These are phyloP conservation scores for Aspergillus fijiensis DNA, from an alignment of 2,329 filamentous ascomycete genomes.

Conservation along the genomic window DNA sequence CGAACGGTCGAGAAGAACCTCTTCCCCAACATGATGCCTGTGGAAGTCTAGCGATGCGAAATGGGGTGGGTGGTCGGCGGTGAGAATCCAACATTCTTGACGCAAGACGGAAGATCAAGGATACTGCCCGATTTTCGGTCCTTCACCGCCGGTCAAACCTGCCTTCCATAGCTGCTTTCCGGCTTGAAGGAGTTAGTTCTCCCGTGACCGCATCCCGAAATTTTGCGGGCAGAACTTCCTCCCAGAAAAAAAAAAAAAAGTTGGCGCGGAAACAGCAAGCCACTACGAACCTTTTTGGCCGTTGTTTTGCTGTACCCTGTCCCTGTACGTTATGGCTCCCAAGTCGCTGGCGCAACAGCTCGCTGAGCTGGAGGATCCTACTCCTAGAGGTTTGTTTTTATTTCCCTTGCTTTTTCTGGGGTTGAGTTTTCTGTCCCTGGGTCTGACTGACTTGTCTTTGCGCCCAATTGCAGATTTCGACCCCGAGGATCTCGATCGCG, in stretches of 20 bases:
- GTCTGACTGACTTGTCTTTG: not conserved
- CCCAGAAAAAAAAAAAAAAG: constrained; percentile 16
- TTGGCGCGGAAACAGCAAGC: constrained; percentile 21
- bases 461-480: constrained; percentile 65
- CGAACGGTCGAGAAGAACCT: constrained; percentile 58
- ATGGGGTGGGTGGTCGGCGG: not conserved
- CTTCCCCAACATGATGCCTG: constrained; percentile 24
- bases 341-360: constrained; percentile 63
- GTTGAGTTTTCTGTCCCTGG: not conserved
- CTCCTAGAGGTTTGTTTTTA: constrained; percentile 56
- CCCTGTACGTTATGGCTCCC: constrained; percentile 28
- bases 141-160: constrained; percentile 20
- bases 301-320: too few species aligned
- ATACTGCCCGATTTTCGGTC: constrained; percentile 22
- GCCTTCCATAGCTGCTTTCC: not conserved
- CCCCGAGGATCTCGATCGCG: constrained; percentile 67
- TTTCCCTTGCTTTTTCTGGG: not conserved
- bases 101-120: not conserved
- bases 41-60: not conserved
- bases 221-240: constrained; percentile 20
- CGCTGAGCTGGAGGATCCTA: constrained; percentile 61
- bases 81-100: not conserved
- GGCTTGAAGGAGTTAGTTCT: not conserved
- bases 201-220: constrained; percentile 19
- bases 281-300: not conserved